A percentile compares a stretch with the other conserved stretches of the same genome.
Evolutionary conservation across 345 rosid species (phyloP).

Genomic region (Populus ilicifolia): DNA sequence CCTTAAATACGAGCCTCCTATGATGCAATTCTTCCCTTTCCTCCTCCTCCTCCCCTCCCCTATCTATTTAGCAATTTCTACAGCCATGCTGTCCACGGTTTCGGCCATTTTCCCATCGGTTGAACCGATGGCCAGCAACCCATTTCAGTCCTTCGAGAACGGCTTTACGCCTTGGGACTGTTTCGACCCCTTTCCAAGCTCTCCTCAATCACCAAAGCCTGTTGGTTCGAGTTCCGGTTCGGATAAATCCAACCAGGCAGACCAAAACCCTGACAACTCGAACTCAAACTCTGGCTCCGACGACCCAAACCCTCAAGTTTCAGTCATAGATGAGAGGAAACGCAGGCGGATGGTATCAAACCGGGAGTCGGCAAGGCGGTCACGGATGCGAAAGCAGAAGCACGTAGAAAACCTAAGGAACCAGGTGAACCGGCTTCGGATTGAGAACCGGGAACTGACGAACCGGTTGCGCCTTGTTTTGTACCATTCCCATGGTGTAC

Average conservation of each 20-base stretch:
- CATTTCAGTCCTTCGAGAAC: constrained; percentile 37
- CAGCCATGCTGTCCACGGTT: constrained; percentile 50
- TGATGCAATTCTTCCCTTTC: constrained; percentile 87
- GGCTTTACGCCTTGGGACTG: constrained; percentile 63
- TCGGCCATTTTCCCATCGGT: constrained; percentile 35
- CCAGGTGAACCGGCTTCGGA: constrained; percentile 58
- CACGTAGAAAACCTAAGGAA: constrained; percentile 68
- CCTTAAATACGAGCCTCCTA: constrained; percentile 61
- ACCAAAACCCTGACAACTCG: constrained; percentile 23
- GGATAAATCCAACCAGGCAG: constrained; percentile 34
- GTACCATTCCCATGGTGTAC: constrained; percentile 38
- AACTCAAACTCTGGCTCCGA: constrained; percentile 31
- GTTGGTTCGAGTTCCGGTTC: constrained; percentile 39
- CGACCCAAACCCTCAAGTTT: constrained; percentile 29
- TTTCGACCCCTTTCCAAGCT: constrained; percentile 33
- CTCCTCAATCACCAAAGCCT: constrained; percentile 36
- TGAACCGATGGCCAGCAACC: constrained; percentile 40
- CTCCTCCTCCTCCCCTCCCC: constrained; percentile 48
- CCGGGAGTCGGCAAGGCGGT: constrained; percentile 88
- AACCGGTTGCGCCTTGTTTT: constrained; percentile 50
- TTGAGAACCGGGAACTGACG: constrained; percentile 60
- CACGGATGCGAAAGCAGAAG: constrained; percentile 76
- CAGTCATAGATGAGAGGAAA: constrained; percentile 55
- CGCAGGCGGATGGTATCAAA: constrained; percentile 77
- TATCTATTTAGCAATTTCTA: constrained; percentile 20